phyloP scores from a whole-genome alignment of 2,329 filamentous ascomycete genomes.

The Blastomyces emzantsi region DNA sequence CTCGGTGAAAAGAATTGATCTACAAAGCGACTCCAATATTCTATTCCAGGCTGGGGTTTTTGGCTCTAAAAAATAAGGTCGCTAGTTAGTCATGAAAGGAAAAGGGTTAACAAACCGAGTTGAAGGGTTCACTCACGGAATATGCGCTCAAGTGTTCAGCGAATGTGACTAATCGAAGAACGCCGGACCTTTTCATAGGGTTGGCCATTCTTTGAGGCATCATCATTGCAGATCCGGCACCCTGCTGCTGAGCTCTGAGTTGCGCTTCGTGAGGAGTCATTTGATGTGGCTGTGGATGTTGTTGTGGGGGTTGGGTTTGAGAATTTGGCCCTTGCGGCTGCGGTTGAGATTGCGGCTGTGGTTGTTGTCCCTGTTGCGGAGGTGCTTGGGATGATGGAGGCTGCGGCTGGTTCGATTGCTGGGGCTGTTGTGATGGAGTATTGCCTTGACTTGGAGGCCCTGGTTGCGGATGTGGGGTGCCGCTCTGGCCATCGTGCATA shows the following conservation, averaged over 20 bases:
- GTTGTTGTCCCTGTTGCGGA: conserved; percentile 25
- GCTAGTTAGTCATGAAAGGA: not conserved
- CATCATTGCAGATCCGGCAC: conserved; percentile 28
- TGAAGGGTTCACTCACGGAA: conserved; percentile 42
- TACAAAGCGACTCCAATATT: conserved; percentile 74
- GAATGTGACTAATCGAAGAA: conserved; percentile 48
- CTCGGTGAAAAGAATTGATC: conserved; percentile 67
- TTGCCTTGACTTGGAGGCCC: conserved; percentile 31
- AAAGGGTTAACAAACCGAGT: not conserved
- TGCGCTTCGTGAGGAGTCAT: conserved; percentile 35
- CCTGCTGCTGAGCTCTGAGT: conserved; percentile 35
- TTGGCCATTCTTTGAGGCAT: conserved; percentile 30
- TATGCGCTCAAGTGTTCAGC: conserved; percentile 48
- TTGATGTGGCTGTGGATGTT: conserved; percentile 26
- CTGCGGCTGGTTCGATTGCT: conserved; percentile 24
- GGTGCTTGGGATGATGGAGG: conserved; percentile 24
- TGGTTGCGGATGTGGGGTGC: conserved; percentile 38
- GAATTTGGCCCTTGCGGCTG: conserved; percentile 22
- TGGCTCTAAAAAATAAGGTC: conserved; percentile 35
- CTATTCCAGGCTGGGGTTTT: conserved; percentile 53
- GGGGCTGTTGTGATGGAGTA: conserved; percentile 28
- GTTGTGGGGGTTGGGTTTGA: conserved; percentile 19
- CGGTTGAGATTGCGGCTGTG: conserved; percentile 25
- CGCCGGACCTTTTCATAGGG: conserved; percentile 35
- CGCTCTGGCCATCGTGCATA: conserved; percentile 35